Base-by-base conservation (phyloP, 108 stramenopile genomes). In the Nitzschia sp. region DNA sequence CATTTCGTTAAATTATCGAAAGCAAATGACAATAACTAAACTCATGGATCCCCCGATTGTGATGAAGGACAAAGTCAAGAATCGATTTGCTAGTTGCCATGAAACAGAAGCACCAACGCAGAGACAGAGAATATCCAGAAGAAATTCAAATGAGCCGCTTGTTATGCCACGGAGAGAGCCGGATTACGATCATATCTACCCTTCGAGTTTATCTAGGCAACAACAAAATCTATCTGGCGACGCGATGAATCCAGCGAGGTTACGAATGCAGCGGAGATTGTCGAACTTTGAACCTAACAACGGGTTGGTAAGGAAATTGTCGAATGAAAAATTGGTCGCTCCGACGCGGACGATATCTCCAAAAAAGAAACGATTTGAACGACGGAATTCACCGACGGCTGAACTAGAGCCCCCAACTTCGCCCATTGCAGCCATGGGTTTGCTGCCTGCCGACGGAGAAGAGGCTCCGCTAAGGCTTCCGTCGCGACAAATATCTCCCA, bases 21-120 rank as follows among this genome's bases (percentile, higher is more conserved):
- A 34, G 2, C 58, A 59, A 32, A 59, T 59, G 58, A 59, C 58
- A 18, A 34, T 59, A 34, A 32, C 32, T 1, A 59, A 59, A 59
- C 25, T 59, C 3, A 28, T 59, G 2, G 58, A 33, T 42, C 9
- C 6, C 13, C 58, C 58, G 11, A 33, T 15, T 19, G 3, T n/a
- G 11, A 29, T 1, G 2, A 15, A 19, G 31, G 33, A 59, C n/a
- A 32, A 59, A 18, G 58, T 29, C 1, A 34, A 34, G 29, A 29
- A 59, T 32, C 58, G 58, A 19, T 59, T 59, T 33, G 58, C 58
- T 15, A 59, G 58, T 32, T 19, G 27, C 1, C 58, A 59, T 30
- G 58, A 59, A 34, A 19, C 58, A 19, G 58, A 59, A 21, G 15
- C 29, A 15, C 58, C 30, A 3, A 59, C n/a, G 31, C 29, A 59